Evolutionary conservation across 805 yeast genomes (phyloP).

Genomic region (Metschnikowia lachancei): DNA sequence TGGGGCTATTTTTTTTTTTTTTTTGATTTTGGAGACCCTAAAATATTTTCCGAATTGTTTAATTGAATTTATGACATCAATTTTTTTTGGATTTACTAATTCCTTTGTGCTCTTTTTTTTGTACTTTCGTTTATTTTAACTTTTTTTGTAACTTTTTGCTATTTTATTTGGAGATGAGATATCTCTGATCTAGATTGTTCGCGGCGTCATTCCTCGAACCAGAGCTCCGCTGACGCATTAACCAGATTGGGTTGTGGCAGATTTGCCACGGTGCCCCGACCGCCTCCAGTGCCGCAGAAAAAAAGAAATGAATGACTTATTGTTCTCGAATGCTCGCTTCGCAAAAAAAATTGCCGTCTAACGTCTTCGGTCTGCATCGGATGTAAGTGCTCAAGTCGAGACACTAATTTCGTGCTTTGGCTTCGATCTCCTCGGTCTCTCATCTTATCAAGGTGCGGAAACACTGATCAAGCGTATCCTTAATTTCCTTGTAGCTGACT

Average conservation of each 20-base stretch:
- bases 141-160: conserved; percentile 1
- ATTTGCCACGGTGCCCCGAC: background rate
- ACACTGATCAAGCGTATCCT: conserved; percentile 64
- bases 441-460: conserved; percentile 42
- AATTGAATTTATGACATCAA: too few relatives aligned
- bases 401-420: background rate
- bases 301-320: background rate
- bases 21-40: too few relatives aligned
- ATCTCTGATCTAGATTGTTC: background rate
- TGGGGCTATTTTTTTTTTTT: too few relatives aligned
- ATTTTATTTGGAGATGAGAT: background rate
- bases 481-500: conserved; percentile 79
- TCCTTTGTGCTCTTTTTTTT: background rate
- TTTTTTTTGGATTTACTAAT: background rate
- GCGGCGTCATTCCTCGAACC: background rate
- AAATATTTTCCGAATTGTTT: too few relatives aligned
- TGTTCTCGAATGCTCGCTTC: background rate
- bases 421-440: background rate
- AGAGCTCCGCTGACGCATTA: background rate
- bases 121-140: background rate
- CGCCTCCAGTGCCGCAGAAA: background rate
- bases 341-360: background rate
- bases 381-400: background rate
- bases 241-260: background rate
- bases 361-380: background rate